Conservation (phyloP, 257 asterid genomes). For the Lithospermum erythrorhizon region DNA sequence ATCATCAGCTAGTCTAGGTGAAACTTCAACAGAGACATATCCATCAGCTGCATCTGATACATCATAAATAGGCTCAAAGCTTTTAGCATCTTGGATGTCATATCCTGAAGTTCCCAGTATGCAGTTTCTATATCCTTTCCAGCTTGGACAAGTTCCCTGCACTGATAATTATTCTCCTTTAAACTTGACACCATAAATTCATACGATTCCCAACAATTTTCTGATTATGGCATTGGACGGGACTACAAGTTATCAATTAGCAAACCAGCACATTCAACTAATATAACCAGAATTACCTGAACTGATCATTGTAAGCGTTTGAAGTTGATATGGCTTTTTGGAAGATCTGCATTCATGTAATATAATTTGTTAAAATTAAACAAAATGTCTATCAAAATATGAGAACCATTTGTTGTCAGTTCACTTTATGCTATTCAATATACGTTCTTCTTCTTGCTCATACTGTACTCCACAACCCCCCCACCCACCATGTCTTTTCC, state of each 20-base stretch:
- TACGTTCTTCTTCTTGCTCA: too few species aligned
- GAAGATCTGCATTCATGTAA: conserved; percentile 58
- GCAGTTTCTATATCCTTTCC: conserved; percentile 89
- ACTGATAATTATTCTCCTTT: not conserved
- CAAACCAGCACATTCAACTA: not conserved
- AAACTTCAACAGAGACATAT: conserved; percentile 98
- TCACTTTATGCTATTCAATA: too few species aligned
- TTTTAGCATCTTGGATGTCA: conserved; percentile 99
- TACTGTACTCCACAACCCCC: too few species aligned
- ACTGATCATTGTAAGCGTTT: conserved; percentile 93
- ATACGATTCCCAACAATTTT: not conserved
- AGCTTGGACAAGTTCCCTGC: conserved; percentile 79
- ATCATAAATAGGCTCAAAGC: conserved; percentile 79
- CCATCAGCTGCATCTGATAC: conserved; percentile 90
- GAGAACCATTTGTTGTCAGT: too few species aligned
- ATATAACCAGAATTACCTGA: conserved; percentile 36
- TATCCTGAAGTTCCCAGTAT: conserved; percentile 98
- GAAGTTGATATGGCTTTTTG: conserved; percentile 99
- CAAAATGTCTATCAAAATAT: too few species aligned
- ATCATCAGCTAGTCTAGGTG: conserved; percentile 94
- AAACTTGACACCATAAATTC: not conserved
- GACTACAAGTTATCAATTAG: not conserved
- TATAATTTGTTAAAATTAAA: not conserved
- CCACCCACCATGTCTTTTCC: too few species aligned
- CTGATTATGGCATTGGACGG: not conserved